A percentile compares a stretch with the other conserved stretches of the same genome.
These are phyloP conservation scores for Prototheca wickerhamii DNA, from an alignment of 163 green algal species.

Conservation along the genomic window DNA sequence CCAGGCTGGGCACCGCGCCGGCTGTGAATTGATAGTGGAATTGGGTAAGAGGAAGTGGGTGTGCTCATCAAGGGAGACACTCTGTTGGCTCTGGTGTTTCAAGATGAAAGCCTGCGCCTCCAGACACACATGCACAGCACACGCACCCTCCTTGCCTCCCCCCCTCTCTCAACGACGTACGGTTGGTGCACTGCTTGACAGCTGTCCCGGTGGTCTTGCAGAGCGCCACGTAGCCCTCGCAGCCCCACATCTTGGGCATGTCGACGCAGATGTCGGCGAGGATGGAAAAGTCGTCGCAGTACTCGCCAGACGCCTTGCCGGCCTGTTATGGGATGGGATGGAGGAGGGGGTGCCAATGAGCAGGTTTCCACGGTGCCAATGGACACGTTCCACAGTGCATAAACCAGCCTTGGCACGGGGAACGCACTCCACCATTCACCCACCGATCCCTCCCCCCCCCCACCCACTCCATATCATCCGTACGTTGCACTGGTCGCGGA, in stretches of 20 bases:
- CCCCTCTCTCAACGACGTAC: no score
- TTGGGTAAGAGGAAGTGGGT: no score
- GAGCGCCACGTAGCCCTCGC: constrained; percentile 21
- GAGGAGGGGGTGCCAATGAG: not conserved
- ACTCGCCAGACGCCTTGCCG: not conserved
- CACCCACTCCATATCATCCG: not conserved
- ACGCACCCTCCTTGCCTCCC: not conserved
- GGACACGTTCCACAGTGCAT: not conserved
- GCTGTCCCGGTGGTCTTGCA: constrained; percentile 11
- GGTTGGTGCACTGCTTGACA: constrained; percentile 23
- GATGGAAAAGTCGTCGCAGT: constrained; percentile 23
- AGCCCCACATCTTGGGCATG: constrained; percentile 22
- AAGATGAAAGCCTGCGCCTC: no score
- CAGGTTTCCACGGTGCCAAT: not conserved
- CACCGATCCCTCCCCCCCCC: not conserved
- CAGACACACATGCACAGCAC: not conserved
- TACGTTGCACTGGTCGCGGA: constrained; percentile 18
- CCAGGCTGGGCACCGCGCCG: not conserved
- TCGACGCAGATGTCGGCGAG: constrained; percentile 22
- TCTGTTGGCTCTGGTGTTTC: no score
- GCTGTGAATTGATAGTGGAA: not conserved
- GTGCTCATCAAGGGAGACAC: no score
- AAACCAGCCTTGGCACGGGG: no score
- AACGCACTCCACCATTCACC: not conserved
- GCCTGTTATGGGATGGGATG: not conserved